phyloP scores from a whole-genome alignment of 768 basidiomycete species.

The Fibroporia radiculosa region DNA sequence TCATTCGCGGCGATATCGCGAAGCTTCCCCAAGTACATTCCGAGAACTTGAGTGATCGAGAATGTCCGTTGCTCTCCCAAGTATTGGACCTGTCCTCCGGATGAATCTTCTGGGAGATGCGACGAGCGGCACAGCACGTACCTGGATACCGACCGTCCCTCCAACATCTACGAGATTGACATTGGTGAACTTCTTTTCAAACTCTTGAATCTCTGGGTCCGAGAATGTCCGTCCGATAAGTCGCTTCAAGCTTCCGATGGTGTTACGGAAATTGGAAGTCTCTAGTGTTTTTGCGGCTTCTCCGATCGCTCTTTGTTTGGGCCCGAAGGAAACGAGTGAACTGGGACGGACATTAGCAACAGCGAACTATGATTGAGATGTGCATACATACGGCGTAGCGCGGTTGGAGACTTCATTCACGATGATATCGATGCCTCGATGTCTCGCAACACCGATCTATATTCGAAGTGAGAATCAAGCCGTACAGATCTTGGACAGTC shows the following conservation, averaged over 20 bases:
- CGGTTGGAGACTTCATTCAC: constrained; percentile 97
- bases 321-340: constrained; percentile 91
- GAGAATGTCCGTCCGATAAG: constrained; percentile 74
- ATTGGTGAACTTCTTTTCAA: constrained; percentile 90
- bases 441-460: constrained; percentile 91
- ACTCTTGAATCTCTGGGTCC: constrained; percentile 75
- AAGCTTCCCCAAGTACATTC: constrained; percentile 83
- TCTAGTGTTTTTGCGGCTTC: constrained; percentile 97
- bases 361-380: not conserved
- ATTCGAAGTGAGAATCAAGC: constrained; percentile 5
- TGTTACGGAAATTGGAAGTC: constrained; percentile 97
- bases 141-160: constrained; percentile 82
- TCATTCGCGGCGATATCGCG: constrained; percentile 81
- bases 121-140: constrained; percentile 30
- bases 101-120: not conserved
- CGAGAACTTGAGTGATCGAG: constrained; percentile 88
- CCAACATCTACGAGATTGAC: constrained; percentile 78
- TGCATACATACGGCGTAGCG: constrained; percentile 74
- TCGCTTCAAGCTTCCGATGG: constrained; percentile 87
- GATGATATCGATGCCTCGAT: constrained; percentile 98
- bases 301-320: constrained; percentile 85
- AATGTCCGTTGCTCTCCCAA: constrained; percentile 73
- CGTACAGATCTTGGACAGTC: not conserved
- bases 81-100: constrained; percentile 64
- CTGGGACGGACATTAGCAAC: constrained; percentile 31